These are phyloP conservation scores for Sporisorium iseilematis-ciliati DNA, from an alignment of 1,284 basidiomycete genomes.

Conservation along the genomic window DNA sequence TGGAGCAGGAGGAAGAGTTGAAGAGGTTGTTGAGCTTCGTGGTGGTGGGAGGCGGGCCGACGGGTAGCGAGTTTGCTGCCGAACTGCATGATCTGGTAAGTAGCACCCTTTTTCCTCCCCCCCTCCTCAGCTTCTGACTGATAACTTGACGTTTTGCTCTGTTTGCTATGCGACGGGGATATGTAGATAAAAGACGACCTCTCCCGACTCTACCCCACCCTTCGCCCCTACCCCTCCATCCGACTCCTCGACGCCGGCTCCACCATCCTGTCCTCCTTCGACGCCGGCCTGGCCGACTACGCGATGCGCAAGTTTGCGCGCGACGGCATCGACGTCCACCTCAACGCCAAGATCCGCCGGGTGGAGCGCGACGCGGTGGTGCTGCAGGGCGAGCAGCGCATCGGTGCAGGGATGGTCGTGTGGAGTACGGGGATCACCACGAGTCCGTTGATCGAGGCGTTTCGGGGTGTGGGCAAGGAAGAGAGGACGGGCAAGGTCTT, in stretches of 20 bases:
- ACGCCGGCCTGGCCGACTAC: constrained; percentile 57
- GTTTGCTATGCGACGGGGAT: not conserved
- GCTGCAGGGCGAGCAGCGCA: not conserved
- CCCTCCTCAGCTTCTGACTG: not conserved
- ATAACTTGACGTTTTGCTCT: too few relatives aligned
- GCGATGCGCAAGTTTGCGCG: constrained; percentile 60
- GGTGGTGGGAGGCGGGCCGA: constrained; percentile 58
- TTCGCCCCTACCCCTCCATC: constrained; percentile 39
- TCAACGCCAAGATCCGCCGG: constrained; percentile 25
- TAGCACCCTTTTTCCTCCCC: too few relatives aligned
- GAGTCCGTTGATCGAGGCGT: constrained; percentile 79
- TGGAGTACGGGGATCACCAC: constrained; percentile 86
- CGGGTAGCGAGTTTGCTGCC: constrained; percentile 71
- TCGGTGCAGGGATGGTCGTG: constrained; percentile 77
- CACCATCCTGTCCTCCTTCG: constrained; percentile 64
- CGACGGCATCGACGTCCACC: constrained; percentile 38
- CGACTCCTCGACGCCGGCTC: constrained; percentile 58
- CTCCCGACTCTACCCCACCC: constrained; percentile 70
- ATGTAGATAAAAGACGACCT: constrained; percentile 74
- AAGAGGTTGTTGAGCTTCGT: constrained; percentile 37
- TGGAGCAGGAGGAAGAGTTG: constrained; percentile 72
- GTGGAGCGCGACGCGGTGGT: constrained; percentile 35
- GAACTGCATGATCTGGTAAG: constrained; percentile 81
- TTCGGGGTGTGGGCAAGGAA: constrained; percentile 76
- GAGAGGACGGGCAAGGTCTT: constrained; percentile 76